Evolutionary conservation across 495 filamentous ascomycete genomes (phyloP), one percentile per base, ranked within the genome.

Genomic region (Annulohypoxylon stygium): DNA sequence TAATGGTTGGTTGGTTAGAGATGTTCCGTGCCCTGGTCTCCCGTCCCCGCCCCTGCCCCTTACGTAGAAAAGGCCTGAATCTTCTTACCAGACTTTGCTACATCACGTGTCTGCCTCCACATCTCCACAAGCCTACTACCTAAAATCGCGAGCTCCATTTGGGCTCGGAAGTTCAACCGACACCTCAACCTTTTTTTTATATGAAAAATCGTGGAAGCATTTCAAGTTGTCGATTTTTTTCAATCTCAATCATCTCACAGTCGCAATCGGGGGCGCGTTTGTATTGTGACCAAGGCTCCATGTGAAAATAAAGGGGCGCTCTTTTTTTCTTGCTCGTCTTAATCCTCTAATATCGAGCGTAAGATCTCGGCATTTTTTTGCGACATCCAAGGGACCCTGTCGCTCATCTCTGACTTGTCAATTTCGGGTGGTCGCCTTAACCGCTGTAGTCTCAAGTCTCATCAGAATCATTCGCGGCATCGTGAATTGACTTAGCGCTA

Each of bases 91-190:
- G n/a, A n/a, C 26, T 6, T 10, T 23, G 20, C 20, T 0, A 36
- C 14, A 57, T 57, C 53, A 57, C 53, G 53, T 57, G 53, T 37
- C 11, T 16, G 30, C 5, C 53, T 37, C 53, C 53, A 57, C n/a
- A 69, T 74, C 71, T 63, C 71, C 66, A 74, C 71, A 69, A 16
- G 11, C 12, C 25, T 36, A 34, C 41, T 68, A 73, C 58, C 70
- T 59, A 65, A 69, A 69, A 69, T 50, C 70, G 59, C 53, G 37
- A 60, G 45, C 50, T 66, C 66, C 57, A 74, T 74, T 74, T 74
- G 61, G 65, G 65, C 66, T 70, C 61, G 61, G 61, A 61, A 65
- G 25, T 30, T 61, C 34, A 34, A 65, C 68, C 61, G 68, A 65
- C 55, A 64, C 71, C 54, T 67, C 41, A 61, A 69, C 48, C 54